Evolutionary conservation across 2,329 filamentous ascomycete species (phyloP), one percentile per base, ranked within the genome.

Genomic region (Ophiocordyceps camponoti-floridani): DNA sequence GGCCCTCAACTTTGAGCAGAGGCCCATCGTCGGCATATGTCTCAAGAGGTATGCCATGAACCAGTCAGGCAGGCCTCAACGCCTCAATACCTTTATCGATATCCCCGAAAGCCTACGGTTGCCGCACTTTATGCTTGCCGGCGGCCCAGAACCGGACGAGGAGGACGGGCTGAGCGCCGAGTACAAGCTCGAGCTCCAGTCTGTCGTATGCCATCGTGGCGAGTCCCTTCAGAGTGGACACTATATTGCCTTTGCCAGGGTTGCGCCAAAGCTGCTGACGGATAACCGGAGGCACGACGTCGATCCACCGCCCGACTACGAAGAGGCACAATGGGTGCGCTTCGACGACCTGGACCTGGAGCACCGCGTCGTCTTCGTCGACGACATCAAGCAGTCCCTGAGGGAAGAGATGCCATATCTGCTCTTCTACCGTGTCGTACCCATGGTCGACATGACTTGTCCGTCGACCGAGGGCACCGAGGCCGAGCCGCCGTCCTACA

Each of bases 351-450:
- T 96, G n/a, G 57, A 62, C 27, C 66, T 76, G 1, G 67, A 73
- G 33, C 71, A 79, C 46, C 76, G 89, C 26, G 82, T 96, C 3
- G 72, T 70, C 0, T 72, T 82, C 45, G 79, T 95, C 43, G 77
- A 93, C 54, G 82, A 95, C 49, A 75, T 80, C 52, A 79, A 84
- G 48, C 65, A 81, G 51, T 81, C 84, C 0, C 64, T 96, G 43
- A 81, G 77, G 51, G 73, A 82, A n/a, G 88, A 95, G 59, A 93
- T 86, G 59, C 89, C 91, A 0, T 96, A 96, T 58, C 72, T 96
- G 7, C 68, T 98, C 0, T 96, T 96, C 61, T 98, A 95, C 56
- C 89, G 95, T 59, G 84, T 96, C 38, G 75, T 93, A 28, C 88
- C 89, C 0, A 86, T 93, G 54, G 76, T 85, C 28, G 83, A 88